Percentiles rank a stretch among this genome's conserved stretches.
These are phyloP conservation scores for Castanopsis chinensis DNA, from an alignment of 306 rosid genomes.

Conservation along the genomic window DNA sequence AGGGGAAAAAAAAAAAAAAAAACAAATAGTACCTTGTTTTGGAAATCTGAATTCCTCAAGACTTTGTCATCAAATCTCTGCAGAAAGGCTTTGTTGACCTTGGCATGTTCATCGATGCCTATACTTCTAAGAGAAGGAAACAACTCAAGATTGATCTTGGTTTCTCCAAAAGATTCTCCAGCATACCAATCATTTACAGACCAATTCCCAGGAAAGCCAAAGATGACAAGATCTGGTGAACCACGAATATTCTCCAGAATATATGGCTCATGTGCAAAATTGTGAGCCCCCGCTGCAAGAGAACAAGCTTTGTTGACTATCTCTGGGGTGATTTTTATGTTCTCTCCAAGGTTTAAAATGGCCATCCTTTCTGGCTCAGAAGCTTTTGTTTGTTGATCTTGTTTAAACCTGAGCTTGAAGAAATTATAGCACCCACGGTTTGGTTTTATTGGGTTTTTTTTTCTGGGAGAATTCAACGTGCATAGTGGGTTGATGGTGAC, in stretches of 20 bases:
- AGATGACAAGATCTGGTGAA: conserved; percentile 22
- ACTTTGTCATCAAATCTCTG: conserved; percentile 30
- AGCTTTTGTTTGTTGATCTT: too few species aligned
- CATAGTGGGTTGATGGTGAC: too few species aligned
- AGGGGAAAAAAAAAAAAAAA: too few species aligned
- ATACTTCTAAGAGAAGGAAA: conserved; percentile 67
- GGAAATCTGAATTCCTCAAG: background rate
- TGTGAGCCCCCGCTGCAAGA: conserved; percentile 42
- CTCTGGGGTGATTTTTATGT: too few species aligned
- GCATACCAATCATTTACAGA: conserved; percentile 36
- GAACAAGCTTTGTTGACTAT: background rate
- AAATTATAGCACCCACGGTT: too few species aligned
- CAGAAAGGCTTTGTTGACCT: conserved; percentile 48
- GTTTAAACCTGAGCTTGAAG: too few species aligned
- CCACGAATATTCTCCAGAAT: background rate
- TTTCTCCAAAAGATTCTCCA: conserved; percentile 44
- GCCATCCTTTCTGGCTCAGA: too few species aligned
- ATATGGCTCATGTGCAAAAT: conserved; percentile 17
- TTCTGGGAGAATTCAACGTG: too few species aligned
- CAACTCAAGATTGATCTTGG: conserved; percentile 20
- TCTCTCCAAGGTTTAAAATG: too few species aligned
- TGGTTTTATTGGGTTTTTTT: too few species aligned
- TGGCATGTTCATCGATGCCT: conserved; percentile 57
- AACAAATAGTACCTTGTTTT: background rate
- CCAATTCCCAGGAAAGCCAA: conserved; percentile 59